phyloP scores from a whole-genome alignment of 2,329 filamentous ascomycete species.

The Tolypocladium tropicale region DNA sequence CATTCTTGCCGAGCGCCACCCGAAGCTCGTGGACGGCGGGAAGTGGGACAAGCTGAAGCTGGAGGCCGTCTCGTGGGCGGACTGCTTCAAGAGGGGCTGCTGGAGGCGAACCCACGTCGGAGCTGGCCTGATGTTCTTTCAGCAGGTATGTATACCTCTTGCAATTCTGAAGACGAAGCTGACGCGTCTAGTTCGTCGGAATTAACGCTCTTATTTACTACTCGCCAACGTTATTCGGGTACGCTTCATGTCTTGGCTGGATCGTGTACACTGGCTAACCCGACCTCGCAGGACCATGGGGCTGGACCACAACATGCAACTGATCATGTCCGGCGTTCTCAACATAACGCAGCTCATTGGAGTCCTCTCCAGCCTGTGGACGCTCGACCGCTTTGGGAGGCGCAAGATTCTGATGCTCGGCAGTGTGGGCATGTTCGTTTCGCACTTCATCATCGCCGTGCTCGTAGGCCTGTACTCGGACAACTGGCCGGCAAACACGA shows the following conservation, averaged over 20 bases:
- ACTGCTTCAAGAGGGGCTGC: constrained; percentile 38
- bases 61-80: constrained; percentile 36
- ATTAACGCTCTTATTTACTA: constrained; percentile 44
- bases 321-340: constrained; percentile 20
- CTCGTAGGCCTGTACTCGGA: constrained; percentile 14
- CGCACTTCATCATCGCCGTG: constrained; percentile 14
- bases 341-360: constrained; percentile 20
- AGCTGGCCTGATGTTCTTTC: constrained; percentile 45
- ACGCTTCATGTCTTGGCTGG: background rate
- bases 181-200: constrained; percentile 10
- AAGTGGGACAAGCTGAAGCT: constrained; percentile 27
- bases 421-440: constrained; percentile 15
- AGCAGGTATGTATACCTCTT: constrained; percentile 29
- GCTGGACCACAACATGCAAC: constrained; percentile 23
- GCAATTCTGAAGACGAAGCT: background rate
- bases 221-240: constrained; percentile 45
- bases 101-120: constrained; percentile 36
- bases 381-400: constrained; percentile 19
- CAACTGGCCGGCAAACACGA: constrained; percentile 13
- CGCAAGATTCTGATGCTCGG: constrained; percentile 14
- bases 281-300: constrained; percentile 30
- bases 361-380: constrained; percentile 34
- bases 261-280: background rate
- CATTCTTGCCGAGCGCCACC: constrained; percentile 21
- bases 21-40: constrained; percentile 22